phyloP scores from a whole-genome alignment of 1,284 basidiomycete species.

The Singerocomus rubriflavus region DNA sequence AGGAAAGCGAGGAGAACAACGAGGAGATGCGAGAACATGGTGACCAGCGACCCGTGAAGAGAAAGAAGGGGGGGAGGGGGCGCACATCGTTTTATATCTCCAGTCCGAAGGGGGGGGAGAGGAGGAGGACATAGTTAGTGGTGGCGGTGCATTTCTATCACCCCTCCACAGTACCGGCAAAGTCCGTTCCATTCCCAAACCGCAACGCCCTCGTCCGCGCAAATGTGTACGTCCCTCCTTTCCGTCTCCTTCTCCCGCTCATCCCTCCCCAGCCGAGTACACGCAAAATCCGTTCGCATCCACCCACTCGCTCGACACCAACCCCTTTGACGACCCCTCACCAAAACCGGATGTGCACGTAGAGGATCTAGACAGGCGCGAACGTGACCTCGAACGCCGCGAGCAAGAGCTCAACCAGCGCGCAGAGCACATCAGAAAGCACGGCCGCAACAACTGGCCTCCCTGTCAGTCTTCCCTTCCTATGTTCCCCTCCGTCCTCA shows the following conservation, averaged over 20 bases:
- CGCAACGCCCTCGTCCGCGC: slow-evolving; percentile 1
- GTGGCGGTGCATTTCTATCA: slow-evolving; percentile 5
- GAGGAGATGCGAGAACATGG: slow-evolving; percentile 46
- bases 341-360: slow-evolving; percentile 39
- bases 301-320: slow-evolving; percentile 76
- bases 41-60: not conserved
- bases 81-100: not conserved
- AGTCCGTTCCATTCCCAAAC: slow-evolving; percentile 5
- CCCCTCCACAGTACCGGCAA: slow-evolving; percentile 7
- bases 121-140: too few species aligned
- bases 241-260: not conserved
- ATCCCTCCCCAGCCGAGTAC: slow-evolving; percentile 36
- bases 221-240: slow-evolving; percentile 23
- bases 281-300: slow-evolving; percentile 79
- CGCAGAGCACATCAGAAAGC: slow-evolving; percentile 70
- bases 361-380: slow-evolving; percentile 68
- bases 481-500: slow-evolving; percentile 19
- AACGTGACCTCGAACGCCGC: slow-evolving; percentile 75
- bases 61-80: too few species aligned
- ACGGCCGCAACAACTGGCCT: slow-evolving; percentile 90
- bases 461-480: slow-evolving; percentile 53
- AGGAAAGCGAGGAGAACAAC: slow-evolving; percentile 50
- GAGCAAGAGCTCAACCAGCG: slow-evolving; percentile 68
- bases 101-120: too few species aligned
- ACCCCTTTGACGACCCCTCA: slow-evolving; percentile 79